Percentiles rank a stretch among this genome's conserved stretches.
Conservation (phyloP, 192 early-diverging fungal genomes). For the Entomortierella lignicola region DNA sequence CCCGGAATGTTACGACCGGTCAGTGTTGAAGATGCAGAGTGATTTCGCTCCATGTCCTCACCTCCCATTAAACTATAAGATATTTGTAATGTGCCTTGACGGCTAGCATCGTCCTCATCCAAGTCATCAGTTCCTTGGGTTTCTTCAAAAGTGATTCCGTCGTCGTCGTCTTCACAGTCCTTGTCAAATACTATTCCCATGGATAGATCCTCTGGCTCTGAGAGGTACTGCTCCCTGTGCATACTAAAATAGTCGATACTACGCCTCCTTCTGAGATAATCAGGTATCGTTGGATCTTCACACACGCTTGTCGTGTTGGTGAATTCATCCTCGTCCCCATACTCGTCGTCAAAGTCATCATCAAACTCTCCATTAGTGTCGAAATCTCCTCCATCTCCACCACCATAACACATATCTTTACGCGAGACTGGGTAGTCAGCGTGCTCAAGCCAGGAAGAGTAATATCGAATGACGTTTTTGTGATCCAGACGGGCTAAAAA, state of each 20-base stretch:
- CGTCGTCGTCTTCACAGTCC: slow-evolving; percentile 13
- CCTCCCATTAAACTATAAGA: background rate
- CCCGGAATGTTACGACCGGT: slow-evolving; percentile 37
- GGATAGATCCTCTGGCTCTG: slow-evolving; percentile 33
- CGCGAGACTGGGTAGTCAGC: slow-evolving; percentile 48
- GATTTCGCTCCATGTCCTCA: slow-evolving; percentile 36
- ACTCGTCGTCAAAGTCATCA: slow-evolving; percentile 55
- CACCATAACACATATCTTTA: slow-evolving; percentile 17
- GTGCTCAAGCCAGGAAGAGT: slow-evolving; percentile 91
- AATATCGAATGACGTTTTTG: slow-evolving; percentile 94
- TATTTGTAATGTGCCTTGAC: background rate
- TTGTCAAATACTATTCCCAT: slow-evolving; percentile 51
- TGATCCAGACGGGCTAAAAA: slow-evolving; percentile 87
- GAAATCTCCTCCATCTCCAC: slow-evolving; percentile 24
- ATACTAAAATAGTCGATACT: slow-evolving; percentile 45
- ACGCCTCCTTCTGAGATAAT: background rate
- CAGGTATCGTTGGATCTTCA: background rate
- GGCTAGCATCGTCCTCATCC: background rate
- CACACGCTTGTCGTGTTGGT: slow-evolving; percentile 20
- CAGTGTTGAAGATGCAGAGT: slow-evolving; percentile 38
- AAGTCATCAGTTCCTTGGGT: background rate
- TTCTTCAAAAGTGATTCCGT: slow-evolving; percentile 23
- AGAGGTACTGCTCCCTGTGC: slow-evolving; percentile 24
- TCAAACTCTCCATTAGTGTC: slow-evolving; percentile 48
- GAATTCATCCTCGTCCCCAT: slow-evolving; percentile 53